These are phyloP conservation scores for Straminergon stramineum DNA, from an alignment of 225 moss, liverwort and hornwort genomes.

Conservation along the genomic window DNA sequence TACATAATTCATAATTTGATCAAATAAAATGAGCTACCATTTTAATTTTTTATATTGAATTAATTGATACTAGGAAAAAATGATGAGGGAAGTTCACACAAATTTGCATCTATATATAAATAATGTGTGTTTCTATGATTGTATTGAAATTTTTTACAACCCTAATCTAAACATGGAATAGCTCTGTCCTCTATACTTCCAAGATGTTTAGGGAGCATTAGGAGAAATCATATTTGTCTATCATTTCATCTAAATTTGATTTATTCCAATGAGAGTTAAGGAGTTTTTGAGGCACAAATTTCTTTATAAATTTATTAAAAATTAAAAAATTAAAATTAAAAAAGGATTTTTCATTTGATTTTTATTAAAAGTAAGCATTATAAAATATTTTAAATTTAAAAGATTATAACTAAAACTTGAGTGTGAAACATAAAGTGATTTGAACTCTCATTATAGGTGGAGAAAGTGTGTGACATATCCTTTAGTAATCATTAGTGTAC, in stretches of 20 bases:
- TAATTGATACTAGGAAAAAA: not conserved
- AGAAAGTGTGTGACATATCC: too few relatives aligned
- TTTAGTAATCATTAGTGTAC: not conserved
- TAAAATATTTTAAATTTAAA: not conserved
- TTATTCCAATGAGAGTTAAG: rapidly evolving
- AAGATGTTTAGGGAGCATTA: rapidly evolving
- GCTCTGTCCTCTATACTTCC: rapidly evolving
- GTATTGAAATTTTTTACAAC: not conserved
- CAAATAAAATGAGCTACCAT: not conserved
- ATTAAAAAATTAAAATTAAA: not conserved
- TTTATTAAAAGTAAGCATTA: not conserved
- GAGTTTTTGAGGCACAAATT: not conserved
- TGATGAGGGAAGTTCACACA: rapidly evolving
- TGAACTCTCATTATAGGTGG: too few relatives aligned
- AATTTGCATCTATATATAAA: not conserved
- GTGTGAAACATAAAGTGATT: not conserved
- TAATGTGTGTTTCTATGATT: not conserved
- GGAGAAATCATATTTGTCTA: not conserved
- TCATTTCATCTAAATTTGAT: not conserved
- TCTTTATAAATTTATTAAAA: not conserved
- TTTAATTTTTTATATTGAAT: not conserved
- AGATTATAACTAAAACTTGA: not conserved
- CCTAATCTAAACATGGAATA: not conserved
- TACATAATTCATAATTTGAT: not conserved
- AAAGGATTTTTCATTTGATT: too few relatives aligned